phyloP scores from a whole-genome alignment of 2,329 filamentous ascomycete species.

The Bimuria novae-zelandiae region DNA sequence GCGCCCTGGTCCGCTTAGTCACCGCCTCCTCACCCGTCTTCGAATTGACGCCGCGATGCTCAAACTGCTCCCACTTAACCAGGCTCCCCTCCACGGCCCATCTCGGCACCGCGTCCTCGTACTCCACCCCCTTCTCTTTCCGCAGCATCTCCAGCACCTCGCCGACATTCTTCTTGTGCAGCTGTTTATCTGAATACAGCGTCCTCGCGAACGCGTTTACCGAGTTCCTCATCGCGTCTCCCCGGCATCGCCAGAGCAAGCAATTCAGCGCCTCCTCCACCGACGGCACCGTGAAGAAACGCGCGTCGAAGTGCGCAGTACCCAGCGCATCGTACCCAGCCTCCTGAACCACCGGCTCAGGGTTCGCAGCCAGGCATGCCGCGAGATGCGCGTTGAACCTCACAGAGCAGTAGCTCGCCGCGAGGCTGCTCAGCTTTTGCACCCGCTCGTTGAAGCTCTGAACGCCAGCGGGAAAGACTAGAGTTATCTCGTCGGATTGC shows the following conservation, averaged over 20 bases:
- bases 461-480: conserved; percentile 35
- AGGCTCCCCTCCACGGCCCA: conserved; percentile 41
- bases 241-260: conserved; percentile 37
- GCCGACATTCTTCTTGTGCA: conserved; percentile 30
- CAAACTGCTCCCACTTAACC: conserved; percentile 35
- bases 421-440: conserved; percentile 36
- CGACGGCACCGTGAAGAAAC: conserved; percentile 32
- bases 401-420: conserved; percentile 35
- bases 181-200: conserved; percentile 27
- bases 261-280: conserved; percentile 36
- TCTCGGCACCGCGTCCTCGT: conserved; percentile 32
- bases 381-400: conserved; percentile 32
- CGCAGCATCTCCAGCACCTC: conserved; percentile 33
- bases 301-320: conserved; percentile 36
- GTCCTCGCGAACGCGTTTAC: conserved; percentile 34
- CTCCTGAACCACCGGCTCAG: conserved; percentile 25
- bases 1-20: conserved; percentile 28
- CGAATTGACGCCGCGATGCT: conserved; percentile 35
- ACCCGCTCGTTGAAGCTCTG: conserved; percentile 34
- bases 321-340: conserved; percentile 20
- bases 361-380: conserved; percentile 13
- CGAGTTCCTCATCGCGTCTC: conserved; percentile 37
- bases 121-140: conserved; percentile 26
- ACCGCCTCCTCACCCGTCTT: conserved; percentile 30
- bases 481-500: conserved; percentile 41